Conservation (phyloP, 495 filamentous ascomycete species). For the Penicillium fimorum region DNA sequence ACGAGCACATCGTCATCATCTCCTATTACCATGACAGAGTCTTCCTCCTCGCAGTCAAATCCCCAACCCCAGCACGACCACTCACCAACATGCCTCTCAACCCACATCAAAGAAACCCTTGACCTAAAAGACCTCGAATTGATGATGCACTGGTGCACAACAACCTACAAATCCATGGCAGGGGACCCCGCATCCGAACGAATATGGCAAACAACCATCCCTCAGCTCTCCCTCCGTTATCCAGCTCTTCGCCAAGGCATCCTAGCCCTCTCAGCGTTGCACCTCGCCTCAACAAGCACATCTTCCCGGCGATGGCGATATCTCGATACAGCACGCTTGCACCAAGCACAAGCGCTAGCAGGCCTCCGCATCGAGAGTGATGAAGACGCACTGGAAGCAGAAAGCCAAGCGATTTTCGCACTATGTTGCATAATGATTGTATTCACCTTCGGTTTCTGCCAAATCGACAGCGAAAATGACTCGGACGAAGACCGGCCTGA, state of each 20-base stretch:
- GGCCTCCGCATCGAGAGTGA: conserved; percentile 28
- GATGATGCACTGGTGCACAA: conserved; percentile 49
- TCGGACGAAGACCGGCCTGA: conserved; percentile 17
- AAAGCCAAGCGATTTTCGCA: conserved; percentile 47
- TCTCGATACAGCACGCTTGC: conserved; percentile 32
- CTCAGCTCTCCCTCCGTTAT: conserved; percentile 43
- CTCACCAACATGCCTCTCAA: not conserved
- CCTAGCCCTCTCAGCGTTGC: conserved; percentile 48
- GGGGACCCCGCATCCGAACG: conserved; percentile 30
- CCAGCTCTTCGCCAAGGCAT: conserved; percentile 50
- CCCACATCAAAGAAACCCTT: conserved; percentile 11
- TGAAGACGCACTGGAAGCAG: conserved; percentile 29
- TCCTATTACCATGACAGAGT: conserved; percentile 5
- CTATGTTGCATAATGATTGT: conserved; percentile 46
- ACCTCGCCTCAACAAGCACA: conserved; percentile 33
- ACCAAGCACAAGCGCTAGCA: conserved; percentile 39
- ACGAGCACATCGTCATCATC: conserved; percentile 14
- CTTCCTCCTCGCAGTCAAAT: conserved; percentile 3
- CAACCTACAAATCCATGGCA: conserved; percentile 42
- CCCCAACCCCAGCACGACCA: not conserved
- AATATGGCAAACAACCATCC: conserved; percentile 48
- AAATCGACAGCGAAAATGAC: conserved; percentile 25
- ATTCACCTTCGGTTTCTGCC: conserved; percentile 44
- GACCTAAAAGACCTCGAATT: conserved; percentile 41
- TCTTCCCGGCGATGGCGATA: conserved; percentile 24